Conservation (phyloP, 495 filamentous ascomycete species). For the Neurospora tetrasperma region DNA sequence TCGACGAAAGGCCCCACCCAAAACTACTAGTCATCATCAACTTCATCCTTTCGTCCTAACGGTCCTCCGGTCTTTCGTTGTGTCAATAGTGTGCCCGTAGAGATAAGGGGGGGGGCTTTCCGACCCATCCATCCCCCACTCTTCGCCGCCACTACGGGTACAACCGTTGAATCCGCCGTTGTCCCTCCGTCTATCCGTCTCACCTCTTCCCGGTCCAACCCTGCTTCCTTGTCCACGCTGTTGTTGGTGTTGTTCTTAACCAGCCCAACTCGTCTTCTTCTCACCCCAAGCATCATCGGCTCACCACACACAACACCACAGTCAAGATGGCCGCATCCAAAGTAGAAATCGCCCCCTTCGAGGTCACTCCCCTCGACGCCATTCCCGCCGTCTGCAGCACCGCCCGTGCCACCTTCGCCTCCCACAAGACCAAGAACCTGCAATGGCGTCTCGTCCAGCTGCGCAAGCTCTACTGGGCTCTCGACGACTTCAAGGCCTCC, state of each 20-base stretch:
- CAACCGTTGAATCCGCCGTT: background rate
- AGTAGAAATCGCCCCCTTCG: slow-evolving; percentile 43
- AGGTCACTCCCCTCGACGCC: slow-evolving; percentile 54
- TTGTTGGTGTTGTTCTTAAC: background rate
- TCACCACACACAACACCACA: background rate
- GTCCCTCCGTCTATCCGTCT: background rate
- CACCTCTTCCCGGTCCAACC: background rate
- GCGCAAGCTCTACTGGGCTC: slow-evolving; percentile 84
- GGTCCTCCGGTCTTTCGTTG: background rate
- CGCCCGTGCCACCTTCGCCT: slow-evolving; percentile 53
- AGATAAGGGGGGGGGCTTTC: background rate
- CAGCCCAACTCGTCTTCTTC: background rate
- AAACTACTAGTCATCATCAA: background rate
- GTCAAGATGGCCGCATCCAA: slow-evolving; percentile 23
- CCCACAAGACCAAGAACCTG: slow-evolving; percentile 71
- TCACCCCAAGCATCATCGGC: background rate
- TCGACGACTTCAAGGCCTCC: slow-evolving; percentile 63
- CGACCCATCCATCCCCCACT: background rate
- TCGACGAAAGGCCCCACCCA: too few species aligned
- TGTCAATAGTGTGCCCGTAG: background rate
- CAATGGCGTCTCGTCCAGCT: slow-evolving; percentile 77
- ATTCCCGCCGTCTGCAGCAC: slow-evolving; percentile 51
- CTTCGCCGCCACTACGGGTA: background rate
- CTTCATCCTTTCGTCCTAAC: background rate
- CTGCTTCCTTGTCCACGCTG: background rate